These are phyloP conservation scores for Harringtonia lauricola DNA, from an alignment of 2,329 filamentous ascomycete genomes.

Conservation along the genomic window DNA sequence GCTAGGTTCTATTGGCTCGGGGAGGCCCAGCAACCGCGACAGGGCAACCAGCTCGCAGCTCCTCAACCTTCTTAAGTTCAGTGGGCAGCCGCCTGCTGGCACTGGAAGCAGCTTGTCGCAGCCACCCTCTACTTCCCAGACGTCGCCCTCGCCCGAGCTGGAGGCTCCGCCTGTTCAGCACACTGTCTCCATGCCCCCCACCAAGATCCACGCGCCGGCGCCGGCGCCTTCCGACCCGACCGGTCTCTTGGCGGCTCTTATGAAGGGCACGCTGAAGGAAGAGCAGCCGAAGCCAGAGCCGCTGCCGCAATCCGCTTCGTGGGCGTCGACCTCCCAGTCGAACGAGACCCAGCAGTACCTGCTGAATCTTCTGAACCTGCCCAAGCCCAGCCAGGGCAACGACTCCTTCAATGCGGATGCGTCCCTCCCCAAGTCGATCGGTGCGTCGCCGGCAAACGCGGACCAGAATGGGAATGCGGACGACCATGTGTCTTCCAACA, in stretches of 20 bases:
- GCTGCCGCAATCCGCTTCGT: constrained; percentile 19
- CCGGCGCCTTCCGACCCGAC: constrained; percentile 44
- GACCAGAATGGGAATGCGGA: constrained; percentile 7
- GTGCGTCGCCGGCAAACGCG: constrained; percentile 32
- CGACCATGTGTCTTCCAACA: too few relatives aligned
- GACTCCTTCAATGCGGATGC: constrained; percentile 24
- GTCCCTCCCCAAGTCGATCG: constrained; percentile 28
- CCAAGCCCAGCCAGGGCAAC: constrained; percentile 3
- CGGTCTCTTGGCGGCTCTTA: constrained; percentile 48
- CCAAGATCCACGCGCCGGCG: constrained; percentile 44
- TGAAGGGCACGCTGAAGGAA: constrained; percentile 42
- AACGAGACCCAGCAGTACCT: constrained; percentile 76
- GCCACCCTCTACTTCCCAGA: background rate
- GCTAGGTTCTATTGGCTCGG: constrained; percentile 40
- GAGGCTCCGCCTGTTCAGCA: constrained; percentile 12
- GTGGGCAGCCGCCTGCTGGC: constrained; percentile 19
- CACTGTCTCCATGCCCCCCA: constrained; percentile 17
- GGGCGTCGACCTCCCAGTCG: constrained; percentile 39
- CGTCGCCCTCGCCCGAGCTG: constrained; percentile 17
- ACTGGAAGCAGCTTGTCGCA: background rate
- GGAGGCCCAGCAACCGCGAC: constrained; percentile 19
- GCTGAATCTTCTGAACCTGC: constrained; percentile 64
- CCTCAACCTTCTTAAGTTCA: constrained; percentile 53
- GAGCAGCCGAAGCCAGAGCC: constrained; percentile 19
- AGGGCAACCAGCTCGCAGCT: constrained; percentile 22